Percentiles rank a stretch among this genome's conserved stretches.
Conservation (phyloP, 345 rosid species). For the Tarenaya hassleriana region DNA sequence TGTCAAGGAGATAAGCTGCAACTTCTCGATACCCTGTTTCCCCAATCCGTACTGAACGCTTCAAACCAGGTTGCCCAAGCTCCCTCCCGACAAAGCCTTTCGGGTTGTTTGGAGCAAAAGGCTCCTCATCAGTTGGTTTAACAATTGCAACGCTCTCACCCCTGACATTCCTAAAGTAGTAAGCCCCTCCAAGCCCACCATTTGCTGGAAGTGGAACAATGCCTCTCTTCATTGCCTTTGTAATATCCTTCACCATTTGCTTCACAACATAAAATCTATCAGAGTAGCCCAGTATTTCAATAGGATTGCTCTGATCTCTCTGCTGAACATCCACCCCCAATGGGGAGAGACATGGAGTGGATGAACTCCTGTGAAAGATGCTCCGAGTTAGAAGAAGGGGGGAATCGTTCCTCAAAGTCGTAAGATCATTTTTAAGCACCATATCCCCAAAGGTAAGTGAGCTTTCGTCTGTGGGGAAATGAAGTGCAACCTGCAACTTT, state of each 20-base stretch:
- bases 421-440: constrained; percentile 73
- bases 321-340: constrained; percentile 54
- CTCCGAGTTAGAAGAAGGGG: constrained; percentile 68
- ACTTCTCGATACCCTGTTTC: constrained; percentile 76
- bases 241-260: constrained; percentile 58
- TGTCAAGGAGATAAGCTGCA: constrained; percentile 69
- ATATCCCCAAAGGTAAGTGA: constrained; percentile 70
- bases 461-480: constrained; percentile 62
- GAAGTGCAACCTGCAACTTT: constrained; percentile 71
- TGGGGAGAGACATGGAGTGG: constrained; percentile 70
- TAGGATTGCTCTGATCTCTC: constrained; percentile 64
- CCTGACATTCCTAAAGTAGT: constrained; percentile 39
- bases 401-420: constrained; percentile 64
- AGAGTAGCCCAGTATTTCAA: constrained; percentile 75
- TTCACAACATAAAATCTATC: constrained; percentile 39
- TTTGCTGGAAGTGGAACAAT: constrained; percentile 48
- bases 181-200: constrained; percentile 73
- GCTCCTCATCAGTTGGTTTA: constrained; percentile 80
- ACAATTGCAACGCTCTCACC: constrained; percentile 62
- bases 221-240: constrained; percentile 55
- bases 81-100: constrained; percentile 66
- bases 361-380: constrained; percentile 62
- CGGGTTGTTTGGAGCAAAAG: constrained; percentile 65
- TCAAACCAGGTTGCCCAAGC: constrained; percentile 68
- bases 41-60: constrained; percentile 62